Conservation (phyloP, 805 yeast genomes). For the Metschnikowia orientalis region DNA sequence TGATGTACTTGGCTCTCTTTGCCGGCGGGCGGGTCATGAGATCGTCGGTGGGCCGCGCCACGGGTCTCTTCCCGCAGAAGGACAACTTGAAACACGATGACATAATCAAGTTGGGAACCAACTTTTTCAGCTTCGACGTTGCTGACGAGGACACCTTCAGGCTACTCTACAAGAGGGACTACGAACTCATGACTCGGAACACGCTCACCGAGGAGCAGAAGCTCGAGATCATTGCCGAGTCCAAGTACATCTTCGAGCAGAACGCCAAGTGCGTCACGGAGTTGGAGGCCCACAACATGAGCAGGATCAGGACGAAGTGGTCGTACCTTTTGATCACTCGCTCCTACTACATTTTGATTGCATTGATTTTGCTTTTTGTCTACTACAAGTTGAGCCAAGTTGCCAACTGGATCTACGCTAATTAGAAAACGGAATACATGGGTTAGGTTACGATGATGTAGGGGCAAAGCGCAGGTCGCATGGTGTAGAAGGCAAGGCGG, state of each 20-base stretch:
- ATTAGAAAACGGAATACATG: too few relatives aligned
- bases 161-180: conserved; percentile 64
- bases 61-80: conserved; percentile 72
- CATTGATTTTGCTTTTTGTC: conserved; percentile 26
- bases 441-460: too few relatives aligned
- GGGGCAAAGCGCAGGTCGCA: too few relatives aligned
- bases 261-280: conserved; percentile 60
- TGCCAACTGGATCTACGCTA: conserved; percentile 4
- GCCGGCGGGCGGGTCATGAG: conserved; percentile 81
- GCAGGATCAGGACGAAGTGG: conserved; percentile 51
- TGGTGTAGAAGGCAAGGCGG: too few relatives aligned
- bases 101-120: conserved; percentile 55
- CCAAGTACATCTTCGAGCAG: conserved; percentile 60
- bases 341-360: conserved; percentile 45
- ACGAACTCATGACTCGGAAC: conserved; percentile 71
- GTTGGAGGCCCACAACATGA: conserved; percentile 61
- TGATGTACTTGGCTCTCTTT: conserved; percentile 76
- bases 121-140: conserved; percentile 63
- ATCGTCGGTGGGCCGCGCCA: conserved; percentile 58
- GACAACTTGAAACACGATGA: conserved; percentile 64
- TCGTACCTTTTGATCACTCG: conserved; percentile 50
- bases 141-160: conserved; percentile 65
- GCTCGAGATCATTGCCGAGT: conserved; percentile 61
- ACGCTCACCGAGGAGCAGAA: conserved; percentile 68
- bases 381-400: conserved; percentile 15